A percentile compares a stretch with the other conserved stretches of the same genome.
Conservation (phyloP, 768 basidiomycete species). For the Suillus subaureus region DNA sequence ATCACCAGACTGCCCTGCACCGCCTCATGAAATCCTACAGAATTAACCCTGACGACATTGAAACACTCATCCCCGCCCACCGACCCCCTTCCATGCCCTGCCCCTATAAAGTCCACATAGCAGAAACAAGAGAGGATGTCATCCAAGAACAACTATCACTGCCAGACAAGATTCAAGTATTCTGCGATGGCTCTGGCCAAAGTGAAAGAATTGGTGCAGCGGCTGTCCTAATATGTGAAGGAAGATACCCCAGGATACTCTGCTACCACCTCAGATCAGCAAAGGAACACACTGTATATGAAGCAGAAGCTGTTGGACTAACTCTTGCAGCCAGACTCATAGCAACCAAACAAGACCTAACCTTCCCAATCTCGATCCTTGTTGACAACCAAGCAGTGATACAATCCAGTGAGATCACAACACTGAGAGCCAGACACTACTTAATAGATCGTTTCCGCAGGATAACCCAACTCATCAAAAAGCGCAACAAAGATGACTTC, state of each 20-base stretch:
- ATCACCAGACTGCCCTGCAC: slow-evolving; percentile 15
- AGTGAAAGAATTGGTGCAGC: background rate
- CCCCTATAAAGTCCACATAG: background rate
- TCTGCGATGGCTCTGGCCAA: background rate
- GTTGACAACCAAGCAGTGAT: slow-evolving; percentile 20
- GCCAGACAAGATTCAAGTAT: background rate
- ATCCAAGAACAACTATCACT: background rate
- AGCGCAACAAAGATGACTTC: too few relatives aligned
- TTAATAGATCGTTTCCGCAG: slow-evolving; percentile 11
- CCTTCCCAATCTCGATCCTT: background rate
- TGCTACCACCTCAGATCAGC: slow-evolving; percentile 5
- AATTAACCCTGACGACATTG: background rate
- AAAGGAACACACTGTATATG: slow-evolving; percentile 18
- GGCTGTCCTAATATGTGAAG: background rate
- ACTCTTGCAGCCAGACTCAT: slow-evolving; percentile 14
- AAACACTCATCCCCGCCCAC: slow-evolving; percentile 4
- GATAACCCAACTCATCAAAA: slow-evolving; percentile 24
- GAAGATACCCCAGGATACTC: background rate
- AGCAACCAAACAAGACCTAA: too few relatives aligned
- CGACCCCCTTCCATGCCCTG: too few relatives aligned
- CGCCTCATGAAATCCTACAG: slow-evolving; percentile 5
- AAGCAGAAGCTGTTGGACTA: slow-evolving; percentile 18
- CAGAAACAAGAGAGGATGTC: background rate
- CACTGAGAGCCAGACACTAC: slow-evolving; percentile 8
- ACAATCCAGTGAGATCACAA: background rate